phyloP scores from a whole-genome alignment of 2,329 filamentous ascomycete species.

The Botrytis aclada region DNA sequence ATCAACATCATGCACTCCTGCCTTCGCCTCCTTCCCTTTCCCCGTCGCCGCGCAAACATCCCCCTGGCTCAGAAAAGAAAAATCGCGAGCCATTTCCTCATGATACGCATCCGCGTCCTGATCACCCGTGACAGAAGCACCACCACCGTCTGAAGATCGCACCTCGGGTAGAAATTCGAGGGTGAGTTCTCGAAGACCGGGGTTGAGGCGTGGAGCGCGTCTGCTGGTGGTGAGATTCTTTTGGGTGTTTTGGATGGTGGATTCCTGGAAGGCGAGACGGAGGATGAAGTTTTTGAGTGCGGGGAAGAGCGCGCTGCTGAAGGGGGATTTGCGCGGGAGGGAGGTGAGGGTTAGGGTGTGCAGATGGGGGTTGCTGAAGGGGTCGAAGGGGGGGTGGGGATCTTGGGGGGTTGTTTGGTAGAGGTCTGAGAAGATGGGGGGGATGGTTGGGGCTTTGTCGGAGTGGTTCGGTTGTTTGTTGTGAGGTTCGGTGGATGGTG shows the following conservation, averaged over 20 bases:
- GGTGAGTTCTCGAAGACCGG: constrained; percentile 51
- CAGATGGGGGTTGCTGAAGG: constrained; percentile 56
- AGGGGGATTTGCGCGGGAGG: constrained; percentile 53
- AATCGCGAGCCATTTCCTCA: constrained; percentile 25
- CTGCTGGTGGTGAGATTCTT: constrained; percentile 18
- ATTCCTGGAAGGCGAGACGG: constrained; percentile 49
- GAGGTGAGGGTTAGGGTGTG: constrained; percentile 51
- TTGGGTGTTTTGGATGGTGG: constrained; percentile 39
- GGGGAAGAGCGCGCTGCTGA: constrained; percentile 40
- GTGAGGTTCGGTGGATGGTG: constrained; percentile 36
- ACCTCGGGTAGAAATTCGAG: constrained; percentile 48
- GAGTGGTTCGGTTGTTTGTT: too few species aligned
- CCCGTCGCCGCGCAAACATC: not conserved
- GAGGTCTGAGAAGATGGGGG: too few species aligned
- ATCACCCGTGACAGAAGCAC: constrained; percentile 29
- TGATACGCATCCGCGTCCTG: constrained; percentile 32
- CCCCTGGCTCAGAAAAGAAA: constrained; percentile 32
- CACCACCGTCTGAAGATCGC: not conserved
- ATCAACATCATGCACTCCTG: constrained; percentile 10
- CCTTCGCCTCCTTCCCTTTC: not conserved
- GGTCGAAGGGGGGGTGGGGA: constrained; percentile 49
- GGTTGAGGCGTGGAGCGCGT: constrained; percentile 43
- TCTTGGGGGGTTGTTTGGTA: constrained; percentile 27
- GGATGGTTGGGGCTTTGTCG: constrained; percentile 23
- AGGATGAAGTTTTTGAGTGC: constrained; percentile 49